phyloP scores from a whole-genome alignment of 805 yeast species.

The Starmerella khaoyaiensis region DNA sequence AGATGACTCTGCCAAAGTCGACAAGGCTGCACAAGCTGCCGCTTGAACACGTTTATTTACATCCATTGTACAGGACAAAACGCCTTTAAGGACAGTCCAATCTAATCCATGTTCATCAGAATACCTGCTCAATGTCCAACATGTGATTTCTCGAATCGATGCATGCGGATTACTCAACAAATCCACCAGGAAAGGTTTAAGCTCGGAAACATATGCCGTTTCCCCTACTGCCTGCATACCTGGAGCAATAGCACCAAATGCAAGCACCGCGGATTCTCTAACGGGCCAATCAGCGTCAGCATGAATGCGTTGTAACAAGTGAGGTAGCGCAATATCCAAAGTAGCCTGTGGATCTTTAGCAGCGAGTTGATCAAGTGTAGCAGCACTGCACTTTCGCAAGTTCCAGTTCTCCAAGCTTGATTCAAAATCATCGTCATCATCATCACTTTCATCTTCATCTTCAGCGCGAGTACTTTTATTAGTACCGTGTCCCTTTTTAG shows the following conservation, averaged over 20 bases:
- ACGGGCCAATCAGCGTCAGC: slow-evolving; percentile 65
- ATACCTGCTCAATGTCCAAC: slow-evolving; percentile 90
- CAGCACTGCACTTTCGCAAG: slow-evolving; percentile 85
- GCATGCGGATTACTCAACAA: slow-evolving; percentile 63
- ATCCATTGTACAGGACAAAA: slow-evolving; percentile 66
- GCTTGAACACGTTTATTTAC: slow-evolving; percentile 87
- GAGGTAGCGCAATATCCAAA: slow-evolving; percentile 55
- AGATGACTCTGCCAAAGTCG: slow-evolving; percentile 68
- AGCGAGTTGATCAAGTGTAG: slow-evolving; percentile 75
- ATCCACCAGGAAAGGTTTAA: slow-evolving; percentile 76
- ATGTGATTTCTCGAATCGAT: slow-evolving; percentile 79
- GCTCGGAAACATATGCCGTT: slow-evolving; percentile 56
- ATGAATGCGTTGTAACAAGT: slow-evolving; percentile 55
- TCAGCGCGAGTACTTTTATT: slow-evolving; percentile 5
- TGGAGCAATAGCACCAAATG: slow-evolving; percentile 88
- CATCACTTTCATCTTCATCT: slow-evolving; percentile 45
- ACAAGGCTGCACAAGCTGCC: slow-evolving; percentile 78
- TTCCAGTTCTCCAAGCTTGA: slow-evolving; percentile 72
- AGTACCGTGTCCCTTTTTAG: slow-evolving; percentile 37
- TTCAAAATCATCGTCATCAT: slow-evolving; percentile 60
- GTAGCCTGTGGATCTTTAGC: slow-evolving; percentile 54
- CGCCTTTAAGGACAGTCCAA: slow-evolving; percentile 69
- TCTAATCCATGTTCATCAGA: slow-evolving; percentile 44
- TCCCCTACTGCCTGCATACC: slow-evolving; percentile 63
- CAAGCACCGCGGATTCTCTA: slow-evolving; percentile 85